Evolutionary conservation across 768 basidiomycete species (phyloP).

Genomic region (Dentipellis fragilis): DNA sequence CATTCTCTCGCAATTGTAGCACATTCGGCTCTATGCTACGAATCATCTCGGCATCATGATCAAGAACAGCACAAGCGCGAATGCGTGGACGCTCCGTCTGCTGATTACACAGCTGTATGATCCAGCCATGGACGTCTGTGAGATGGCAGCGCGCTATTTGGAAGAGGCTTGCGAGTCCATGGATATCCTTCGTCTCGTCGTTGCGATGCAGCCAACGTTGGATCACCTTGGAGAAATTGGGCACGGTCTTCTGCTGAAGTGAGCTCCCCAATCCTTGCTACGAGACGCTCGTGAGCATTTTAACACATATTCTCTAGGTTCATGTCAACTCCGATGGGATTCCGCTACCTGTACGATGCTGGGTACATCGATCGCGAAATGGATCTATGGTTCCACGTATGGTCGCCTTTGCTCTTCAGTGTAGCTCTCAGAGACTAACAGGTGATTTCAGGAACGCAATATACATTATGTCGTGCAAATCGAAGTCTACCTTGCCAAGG

Average conservation of each 20-base stretch:
- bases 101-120: conserved; percentile 96
- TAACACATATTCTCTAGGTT: conserved; percentile 42
- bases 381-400: conserved; percentile 91
- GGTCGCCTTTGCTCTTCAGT: conserved; percentile 17
- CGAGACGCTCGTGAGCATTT: background rate
- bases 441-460: conserved; percentile 68
- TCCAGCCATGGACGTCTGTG: conserved; percentile 80
- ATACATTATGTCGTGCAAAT: conserved; percentile 88
- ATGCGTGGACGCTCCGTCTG: conserved; percentile 83
- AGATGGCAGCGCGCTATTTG: conserved; percentile 80
- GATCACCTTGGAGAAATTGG: conserved; percentile 94
- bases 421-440: conserved; percentile 4
- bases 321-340: conserved; percentile 89
- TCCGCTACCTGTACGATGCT: conserved; percentile 83
- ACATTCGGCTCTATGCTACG: conserved; percentile 83
- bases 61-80: conserved; percentile 48
- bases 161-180: conserved; percentile 84
- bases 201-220: conserved; percentile 89
- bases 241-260: conserved; percentile 83
- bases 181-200: conserved; percentile 79
- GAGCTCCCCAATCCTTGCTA: conserved; percentile 16
- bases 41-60: conserved; percentile 78
- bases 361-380: conserved; percentile 93
- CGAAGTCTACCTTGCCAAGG: conserved; percentile 81
- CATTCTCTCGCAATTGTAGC: conserved; percentile 31